Evolutionary conservation across 768 basidiomycete genomes (phyloP).

Genomic region (Hericium rajendrae): DNA sequence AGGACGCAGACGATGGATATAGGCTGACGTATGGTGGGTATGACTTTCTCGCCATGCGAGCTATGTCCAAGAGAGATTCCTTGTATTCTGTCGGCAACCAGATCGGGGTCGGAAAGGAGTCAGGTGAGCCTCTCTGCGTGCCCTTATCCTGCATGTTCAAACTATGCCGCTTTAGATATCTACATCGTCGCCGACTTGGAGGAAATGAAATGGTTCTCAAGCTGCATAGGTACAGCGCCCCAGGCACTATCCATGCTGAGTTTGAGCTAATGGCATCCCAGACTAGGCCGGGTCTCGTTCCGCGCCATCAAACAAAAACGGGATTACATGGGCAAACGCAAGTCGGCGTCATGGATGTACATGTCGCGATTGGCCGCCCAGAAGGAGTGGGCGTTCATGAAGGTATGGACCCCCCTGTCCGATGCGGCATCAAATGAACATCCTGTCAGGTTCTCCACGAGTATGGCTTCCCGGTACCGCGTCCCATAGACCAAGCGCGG

Average conservation of each 20-base stretch:
- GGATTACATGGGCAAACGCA: slow-evolving; percentile 92
- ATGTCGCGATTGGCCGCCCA: slow-evolving; percentile 94
- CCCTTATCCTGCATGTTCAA: not conserved
- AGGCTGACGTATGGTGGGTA: slow-evolving; percentile 98
- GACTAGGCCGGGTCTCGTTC: slow-evolving; percentile 95
- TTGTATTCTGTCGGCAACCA: slow-evolving; percentile 92
- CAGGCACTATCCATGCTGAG: not conserved
- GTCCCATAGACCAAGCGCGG: slow-evolving; percentile 87
- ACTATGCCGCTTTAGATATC: slow-evolving; percentile 46
- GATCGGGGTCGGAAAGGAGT: slow-evolving; percentile 98
- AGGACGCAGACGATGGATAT: slow-evolving; percentile 81
- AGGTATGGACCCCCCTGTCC: slow-evolving; percentile 37
- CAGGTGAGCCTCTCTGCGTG: slow-evolving; percentile 42
- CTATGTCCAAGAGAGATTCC: slow-evolving; percentile 82
- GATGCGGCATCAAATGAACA: not conserved
- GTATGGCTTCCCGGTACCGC: slow-evolving; percentile 87
- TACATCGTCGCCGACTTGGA: slow-evolving; percentile 83
- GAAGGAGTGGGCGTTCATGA: slow-evolving; percentile 99
- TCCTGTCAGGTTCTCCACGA: slow-evolving; percentile 70
- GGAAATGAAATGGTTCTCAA: slow-evolving; percentile 83
- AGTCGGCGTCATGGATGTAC: slow-evolving; percentile 99
- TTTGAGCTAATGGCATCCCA: slow-evolving; percentile 21
- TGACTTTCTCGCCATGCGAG: slow-evolving; percentile 89
- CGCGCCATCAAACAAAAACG: slow-evolving; percentile 93
- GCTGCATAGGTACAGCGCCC: slow-evolving; percentile 65